Evolutionary conservation across 1,139 yeast species (phyloP), one percentile per base, ranked within the genome.

Genomic region (Pichia sp.): DNA sequence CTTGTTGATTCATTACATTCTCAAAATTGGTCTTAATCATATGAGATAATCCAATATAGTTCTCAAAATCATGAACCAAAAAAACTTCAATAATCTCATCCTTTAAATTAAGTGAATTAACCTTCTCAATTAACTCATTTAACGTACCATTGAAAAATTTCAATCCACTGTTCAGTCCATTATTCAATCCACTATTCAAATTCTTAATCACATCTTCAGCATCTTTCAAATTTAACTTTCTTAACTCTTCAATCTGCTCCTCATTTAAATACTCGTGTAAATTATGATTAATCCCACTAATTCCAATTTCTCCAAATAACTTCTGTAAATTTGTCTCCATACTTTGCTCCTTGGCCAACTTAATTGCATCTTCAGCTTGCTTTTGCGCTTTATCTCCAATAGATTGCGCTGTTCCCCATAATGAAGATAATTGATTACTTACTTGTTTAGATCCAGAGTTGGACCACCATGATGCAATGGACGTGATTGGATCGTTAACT

Each of bases 401-500:
- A n/a, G 60, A 54, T 40, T 59, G 61, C 1, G 69, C 74, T 8
- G 80, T 70, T 1, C 80, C 85, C 88, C 88, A 82, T 15, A 84
- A 58, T 7, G 79, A 77, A 3, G 84, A 77, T 4, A 88, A 88
- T 37, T 86, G 65, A 12, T 78, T 77, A 7, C 82, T 77, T 3
- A 88, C 94, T 38, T 84, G 85, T 6, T 77, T 74, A 1, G 94
- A 79, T 0, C 96, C 96, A 46, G 81, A 82, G 4, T 71, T 72
- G 6, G 79, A 77, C 87, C 89, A 87, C 96, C 97, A 90, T 46
- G 74, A 79, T 7, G 94, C 72, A 47, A 87, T 67, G 1, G 89
- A 74, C 0, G 83, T 73, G 36, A 86, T 74, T 16, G 95, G 89
- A 61, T 84, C 92, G 44, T 71, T 70, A 15, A 75, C 68, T 24